Percentiles rank a stretch among this genome's conserved stretches.
Conservation (phyloP, 2,329 filamentous ascomycete species). For the Mycogone perniciosa region DNA sequence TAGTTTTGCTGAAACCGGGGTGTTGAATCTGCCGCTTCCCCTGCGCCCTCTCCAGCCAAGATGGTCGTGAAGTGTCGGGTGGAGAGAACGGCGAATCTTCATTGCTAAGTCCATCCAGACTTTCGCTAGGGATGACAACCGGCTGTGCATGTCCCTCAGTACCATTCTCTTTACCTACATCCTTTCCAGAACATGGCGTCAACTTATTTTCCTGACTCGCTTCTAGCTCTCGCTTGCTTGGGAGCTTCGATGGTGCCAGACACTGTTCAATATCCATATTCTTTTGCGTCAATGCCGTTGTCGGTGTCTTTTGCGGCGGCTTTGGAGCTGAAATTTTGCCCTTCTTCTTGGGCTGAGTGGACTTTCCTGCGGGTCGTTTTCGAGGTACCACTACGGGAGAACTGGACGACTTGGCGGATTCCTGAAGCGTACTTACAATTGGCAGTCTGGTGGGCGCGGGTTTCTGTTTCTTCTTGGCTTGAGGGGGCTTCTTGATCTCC, state of each 20-base stretch:
- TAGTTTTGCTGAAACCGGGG: background rate
- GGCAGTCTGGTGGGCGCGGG: background rate
- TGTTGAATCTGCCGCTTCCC: background rate
- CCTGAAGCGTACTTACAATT: constrained; percentile 14
- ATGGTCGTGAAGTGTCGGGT: background rate
- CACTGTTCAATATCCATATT: background rate
- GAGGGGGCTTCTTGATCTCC: constrained; percentile 16
- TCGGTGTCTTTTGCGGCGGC: background rate
- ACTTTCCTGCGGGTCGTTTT: background rate
- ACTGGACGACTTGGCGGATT: constrained; percentile 12
- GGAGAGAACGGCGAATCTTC: background rate
- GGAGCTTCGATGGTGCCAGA: background rate
- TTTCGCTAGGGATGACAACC: background rate
- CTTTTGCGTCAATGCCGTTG: background rate
- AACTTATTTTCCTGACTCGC: background rate
- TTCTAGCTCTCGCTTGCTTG: background rate
- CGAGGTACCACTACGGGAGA: constrained; percentile 12
- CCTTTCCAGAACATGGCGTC: background rate
- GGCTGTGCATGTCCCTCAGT: background rate
- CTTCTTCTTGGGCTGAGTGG: constrained; percentile 12
- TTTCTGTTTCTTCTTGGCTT: background rate
- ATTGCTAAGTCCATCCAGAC: background rate
- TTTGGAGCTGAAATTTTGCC: background rate
- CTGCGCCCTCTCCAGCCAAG: background rate
- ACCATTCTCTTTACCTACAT: background rate